These are phyloP conservation scores for Bodo saltans DNA, from an alignment of 78 protist species.

Conservation along the genomic window DNA sequence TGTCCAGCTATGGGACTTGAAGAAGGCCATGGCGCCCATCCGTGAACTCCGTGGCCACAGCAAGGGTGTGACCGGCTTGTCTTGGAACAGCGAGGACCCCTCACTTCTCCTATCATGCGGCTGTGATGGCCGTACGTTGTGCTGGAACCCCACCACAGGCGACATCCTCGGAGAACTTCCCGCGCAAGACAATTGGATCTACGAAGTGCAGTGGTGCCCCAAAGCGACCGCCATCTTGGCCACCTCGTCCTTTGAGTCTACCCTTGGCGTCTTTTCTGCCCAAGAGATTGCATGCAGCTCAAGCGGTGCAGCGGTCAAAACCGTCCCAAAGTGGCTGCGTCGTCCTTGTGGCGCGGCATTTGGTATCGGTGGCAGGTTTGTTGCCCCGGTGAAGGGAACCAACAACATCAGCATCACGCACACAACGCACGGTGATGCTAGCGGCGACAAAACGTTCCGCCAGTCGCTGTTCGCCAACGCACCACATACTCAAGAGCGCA, in stretches of 20 bases:
- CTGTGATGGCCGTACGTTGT: slow-evolving; percentile 79
- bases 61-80: slow-evolving; percentile 69
- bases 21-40: slow-evolving; percentile 68
- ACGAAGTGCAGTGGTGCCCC: slow-evolving; percentile 87
- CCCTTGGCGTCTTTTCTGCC: neutral
- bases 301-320: neutral
- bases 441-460: neutral
- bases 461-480: neutral
- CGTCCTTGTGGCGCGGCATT: neutral
- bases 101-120: slow-evolving; percentile 65
- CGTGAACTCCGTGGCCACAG: slow-evolving; percentile 65
- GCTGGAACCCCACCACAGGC: slow-evolving; percentile 77
- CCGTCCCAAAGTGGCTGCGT: neutral
- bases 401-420: neutral
- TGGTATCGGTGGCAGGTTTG: neutral
- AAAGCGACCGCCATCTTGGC: slow-evolving; percentile 60
- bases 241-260: slow-evolving; percentile 55
- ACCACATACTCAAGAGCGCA: neutral
- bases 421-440: neutral
- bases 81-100: slow-evolving; percentile 83
- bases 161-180: slow-evolving; percentile 64
- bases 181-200: slow-evolving; percentile 58
- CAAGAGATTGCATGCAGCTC: neutral
- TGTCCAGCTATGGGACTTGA: slow-evolving; percentile 86
- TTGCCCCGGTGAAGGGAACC: neutral